Evolutionary conservation across 2,329 filamentous ascomycete genomes (phyloP).

Genomic region (Aspergillus pseudotamarii): DNA sequence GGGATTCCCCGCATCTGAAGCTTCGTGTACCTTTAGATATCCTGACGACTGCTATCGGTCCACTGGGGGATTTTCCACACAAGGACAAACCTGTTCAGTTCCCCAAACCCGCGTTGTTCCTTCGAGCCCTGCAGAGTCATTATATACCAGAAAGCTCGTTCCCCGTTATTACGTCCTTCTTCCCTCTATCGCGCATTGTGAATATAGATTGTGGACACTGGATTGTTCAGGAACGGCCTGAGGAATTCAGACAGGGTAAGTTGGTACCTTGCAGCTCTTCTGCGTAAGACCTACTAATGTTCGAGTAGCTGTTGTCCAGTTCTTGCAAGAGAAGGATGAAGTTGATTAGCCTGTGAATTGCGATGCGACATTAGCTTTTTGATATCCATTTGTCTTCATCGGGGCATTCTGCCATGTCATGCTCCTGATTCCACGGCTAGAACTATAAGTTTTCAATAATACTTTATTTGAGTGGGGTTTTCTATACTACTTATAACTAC

Average conservation of each 20-base stretch:
- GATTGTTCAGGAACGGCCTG: slow-evolving; percentile 38
- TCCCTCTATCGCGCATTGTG: slow-evolving; percentile 30
- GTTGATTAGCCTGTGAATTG: background rate
- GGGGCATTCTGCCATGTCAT: background rate
- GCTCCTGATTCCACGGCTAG: background rate
- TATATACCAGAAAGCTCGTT: slow-evolving; percentile 58
- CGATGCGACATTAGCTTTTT: background rate
- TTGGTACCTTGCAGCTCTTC: background rate
- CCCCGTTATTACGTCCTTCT: slow-evolving; percentile 31
- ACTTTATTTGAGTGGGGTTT: background rate
- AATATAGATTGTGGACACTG: slow-evolving; percentile 38
- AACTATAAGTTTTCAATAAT: background rate
- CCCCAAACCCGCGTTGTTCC: slow-evolving; percentile 20
- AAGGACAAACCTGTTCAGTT: slow-evolving; percentile 34
- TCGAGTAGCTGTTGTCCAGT: background rate
- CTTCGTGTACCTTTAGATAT: slow-evolving; percentile 5
- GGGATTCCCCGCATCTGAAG: background rate
- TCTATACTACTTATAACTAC: background rate
- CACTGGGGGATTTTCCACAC: slow-evolving; percentile 8
- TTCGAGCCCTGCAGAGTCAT: slow-evolving; percentile 22
- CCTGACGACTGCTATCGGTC: slow-evolving; percentile 2
- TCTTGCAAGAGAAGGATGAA: background rate
- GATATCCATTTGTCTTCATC: background rate
- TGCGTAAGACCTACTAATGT: background rate
- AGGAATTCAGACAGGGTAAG: slow-evolving; percentile 25